These are phyloP conservation scores for Cryptosporidium sp. DNA, from an alignment of 169 alveolate species.

Conservation along the genomic window DNA sequence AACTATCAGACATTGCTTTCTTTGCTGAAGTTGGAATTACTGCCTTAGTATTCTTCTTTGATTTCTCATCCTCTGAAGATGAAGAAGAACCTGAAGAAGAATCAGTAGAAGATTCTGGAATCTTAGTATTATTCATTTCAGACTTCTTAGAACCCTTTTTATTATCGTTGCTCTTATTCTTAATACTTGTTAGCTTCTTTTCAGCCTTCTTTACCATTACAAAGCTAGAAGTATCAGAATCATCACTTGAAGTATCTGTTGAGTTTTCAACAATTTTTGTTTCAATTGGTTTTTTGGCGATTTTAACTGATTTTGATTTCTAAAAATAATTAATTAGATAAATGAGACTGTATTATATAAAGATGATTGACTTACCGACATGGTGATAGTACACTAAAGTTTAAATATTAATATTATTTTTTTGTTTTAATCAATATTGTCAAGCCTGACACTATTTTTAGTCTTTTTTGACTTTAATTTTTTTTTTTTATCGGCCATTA, in stretches of 20 bases:
- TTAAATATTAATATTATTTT: not conserved
- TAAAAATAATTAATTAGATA: not conserved
- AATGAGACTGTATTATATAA: not conserved
- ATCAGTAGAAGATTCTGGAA: slow-evolving; percentile 23
- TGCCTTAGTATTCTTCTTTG: slow-evolving; percentile 6
- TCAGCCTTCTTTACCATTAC: slow-evolving; percentile 66
- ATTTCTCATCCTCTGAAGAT: slow-evolving; percentile 17
- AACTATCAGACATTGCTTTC: not conserved
- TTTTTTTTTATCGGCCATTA: not conserved
- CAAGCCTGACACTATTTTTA: slow-evolving; percentile 14
- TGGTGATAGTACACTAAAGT: not conserved
- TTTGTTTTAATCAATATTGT: not conserved
- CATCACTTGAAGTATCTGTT: slow-evolving; percentile 61
- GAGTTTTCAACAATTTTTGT: slow-evolving; percentile 1
- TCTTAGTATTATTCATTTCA: not conserved
- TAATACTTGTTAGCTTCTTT: not conserved
- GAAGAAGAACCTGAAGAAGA: slow-evolving; percentile 37
- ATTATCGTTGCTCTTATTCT: not conserved
- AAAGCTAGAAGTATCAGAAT: slow-evolving; percentile 68
- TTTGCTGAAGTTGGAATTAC: not conserved
- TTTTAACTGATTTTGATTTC: slow-evolving; percentile 14
- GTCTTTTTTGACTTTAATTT: not conserved
- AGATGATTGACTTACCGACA: slow-evolving; percentile 52
- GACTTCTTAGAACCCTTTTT: not conserved
- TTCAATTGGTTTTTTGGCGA: slow-evolving; percentile 40